Evolutionary conservation across 2,329 filamentous ascomycete species (phyloP).

Genomic region (Alternaria infectoria): DNA sequence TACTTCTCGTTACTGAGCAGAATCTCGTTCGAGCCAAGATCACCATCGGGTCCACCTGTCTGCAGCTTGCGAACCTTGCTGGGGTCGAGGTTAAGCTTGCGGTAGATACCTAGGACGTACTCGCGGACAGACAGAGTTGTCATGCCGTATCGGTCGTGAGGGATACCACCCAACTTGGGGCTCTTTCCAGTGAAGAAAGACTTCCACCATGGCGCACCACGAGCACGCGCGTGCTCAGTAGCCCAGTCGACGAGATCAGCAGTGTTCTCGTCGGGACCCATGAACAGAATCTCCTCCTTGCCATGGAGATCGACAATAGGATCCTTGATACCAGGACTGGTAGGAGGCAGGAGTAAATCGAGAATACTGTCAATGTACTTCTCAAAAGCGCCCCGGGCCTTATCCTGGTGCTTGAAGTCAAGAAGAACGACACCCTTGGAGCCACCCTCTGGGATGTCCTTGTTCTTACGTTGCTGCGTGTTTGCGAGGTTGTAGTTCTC

Average conservation of each 20-base stretch:
- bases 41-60: constrained; percentile 95
- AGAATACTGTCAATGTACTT: constrained; percentile 99
- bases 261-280: constrained; percentile 99
- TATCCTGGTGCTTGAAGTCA: constrained; percentile 92
- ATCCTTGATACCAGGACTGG: constrained; percentile 97
- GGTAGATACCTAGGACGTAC: constrained; percentile 95
- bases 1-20: constrained; percentile 95
- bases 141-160: constrained; percentile 96
- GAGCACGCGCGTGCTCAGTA: constrained; percentile 86
- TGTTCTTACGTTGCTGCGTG: constrained; percentile 99
- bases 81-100: constrained; percentile 90
- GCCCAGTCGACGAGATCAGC: constrained; percentile 98
- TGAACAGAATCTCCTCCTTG: constrained; percentile 95
- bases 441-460: constrained; percentile 97
- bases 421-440: constrained; percentile 97
- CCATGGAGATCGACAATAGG: constrained; percentile 95
- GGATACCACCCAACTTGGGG: constrained; percentile 92
- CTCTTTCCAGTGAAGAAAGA: constrained; percentile 99
- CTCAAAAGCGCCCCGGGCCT: constrained; percentile 89
- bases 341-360: constrained; percentile 87
- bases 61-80: constrained; percentile 89
- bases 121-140: constrained; percentile 95
- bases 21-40: constrained; percentile 97
- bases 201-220: constrained; percentile 98
- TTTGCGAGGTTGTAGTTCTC: constrained; percentile 99